Evolutionary conservation across 192 early-diverging fungal genomes (phyloP).

Genomic region (Dispira parvispora): DNA sequence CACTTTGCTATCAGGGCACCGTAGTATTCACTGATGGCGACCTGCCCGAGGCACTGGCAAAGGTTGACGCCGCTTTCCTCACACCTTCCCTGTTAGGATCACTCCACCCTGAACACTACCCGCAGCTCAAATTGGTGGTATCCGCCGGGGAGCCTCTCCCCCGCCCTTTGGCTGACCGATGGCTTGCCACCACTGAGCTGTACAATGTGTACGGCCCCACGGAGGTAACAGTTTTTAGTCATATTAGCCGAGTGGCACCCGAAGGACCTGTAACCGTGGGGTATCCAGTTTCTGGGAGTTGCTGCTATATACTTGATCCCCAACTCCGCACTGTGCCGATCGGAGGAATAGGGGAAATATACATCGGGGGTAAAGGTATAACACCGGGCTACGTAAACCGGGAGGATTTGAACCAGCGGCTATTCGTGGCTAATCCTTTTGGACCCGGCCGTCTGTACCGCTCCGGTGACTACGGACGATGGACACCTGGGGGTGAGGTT

Average conservation of each 20-base stretch:
- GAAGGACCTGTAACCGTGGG: not conserved
- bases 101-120: not conserved
- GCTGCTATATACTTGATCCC: not conserved
- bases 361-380: slow-evolving; percentile 1
- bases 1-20: not conserved
- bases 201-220: slow-evolving; percentile 6
- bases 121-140: not conserved
- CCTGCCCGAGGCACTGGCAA: not conserved
- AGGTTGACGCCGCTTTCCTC: not conserved
- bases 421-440: not conserved
- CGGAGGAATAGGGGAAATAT: not conserved
- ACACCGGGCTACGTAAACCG: slow-evolving; percentile 1
- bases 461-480: slow-evolving; percentile 3
- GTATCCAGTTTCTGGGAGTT: not conserved
- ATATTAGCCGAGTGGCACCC: not conserved
- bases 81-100: not conserved
- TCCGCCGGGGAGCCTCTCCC: not conserved
- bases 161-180: not conserved
- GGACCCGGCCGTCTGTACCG: not conserved
- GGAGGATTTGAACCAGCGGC: not conserved
- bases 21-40: not conserved
- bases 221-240: not conserved
- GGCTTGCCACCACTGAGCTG: not conserved
- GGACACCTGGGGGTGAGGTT: not conserved
- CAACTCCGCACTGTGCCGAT: not conserved